phyloP scores from a whole-genome alignment of 163 green algal genomes.

The Chlorella variabilis region DNA sequence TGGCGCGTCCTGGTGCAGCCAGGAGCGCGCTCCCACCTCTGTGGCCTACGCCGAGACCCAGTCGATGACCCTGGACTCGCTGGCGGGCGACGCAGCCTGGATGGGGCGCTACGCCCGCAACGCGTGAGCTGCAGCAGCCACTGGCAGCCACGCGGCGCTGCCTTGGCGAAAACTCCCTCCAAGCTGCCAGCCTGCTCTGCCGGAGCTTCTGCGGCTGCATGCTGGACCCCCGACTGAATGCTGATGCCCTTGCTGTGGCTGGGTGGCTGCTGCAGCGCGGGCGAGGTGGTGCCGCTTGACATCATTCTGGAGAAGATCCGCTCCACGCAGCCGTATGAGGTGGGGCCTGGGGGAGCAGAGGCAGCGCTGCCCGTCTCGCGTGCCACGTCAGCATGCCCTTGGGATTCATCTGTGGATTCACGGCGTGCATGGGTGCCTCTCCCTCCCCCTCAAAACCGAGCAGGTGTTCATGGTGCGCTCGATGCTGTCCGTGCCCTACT shows the following conservation, averaged over 20 bases:
- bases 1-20: no score
- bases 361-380: no score
- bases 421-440: neutral
- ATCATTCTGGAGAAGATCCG: conserved; percentile 69
- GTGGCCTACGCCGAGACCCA: conserved; percentile 78
- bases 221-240: neutral
- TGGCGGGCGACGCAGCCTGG: conserved; percentile 76
- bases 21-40: conserved; percentile 78
- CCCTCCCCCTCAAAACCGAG: no score
- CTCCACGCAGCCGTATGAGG: conserved; percentile 74
- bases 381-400: no score
- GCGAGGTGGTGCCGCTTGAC: conserved; percentile 66
- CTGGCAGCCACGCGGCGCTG: no score
- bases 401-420: neutral
- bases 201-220: no score
- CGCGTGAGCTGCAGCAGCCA: conserved; percentile 1
- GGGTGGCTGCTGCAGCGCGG: conserved; percentile 29
- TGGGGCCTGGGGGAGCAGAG: conserved; percentile 16
- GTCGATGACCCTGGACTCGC: conserved; percentile 83
- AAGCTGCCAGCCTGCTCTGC: no score
- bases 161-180: no score
- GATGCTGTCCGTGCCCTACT: conserved; percentile 88
- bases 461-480: conserved; percentile 56
- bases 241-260: neutral
- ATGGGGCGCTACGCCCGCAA: conserved; percentile 68